Evolutionary conservation across 352 stramenopile species (phyloP).

Genomic region (Globisporangium canariense): DNA sequence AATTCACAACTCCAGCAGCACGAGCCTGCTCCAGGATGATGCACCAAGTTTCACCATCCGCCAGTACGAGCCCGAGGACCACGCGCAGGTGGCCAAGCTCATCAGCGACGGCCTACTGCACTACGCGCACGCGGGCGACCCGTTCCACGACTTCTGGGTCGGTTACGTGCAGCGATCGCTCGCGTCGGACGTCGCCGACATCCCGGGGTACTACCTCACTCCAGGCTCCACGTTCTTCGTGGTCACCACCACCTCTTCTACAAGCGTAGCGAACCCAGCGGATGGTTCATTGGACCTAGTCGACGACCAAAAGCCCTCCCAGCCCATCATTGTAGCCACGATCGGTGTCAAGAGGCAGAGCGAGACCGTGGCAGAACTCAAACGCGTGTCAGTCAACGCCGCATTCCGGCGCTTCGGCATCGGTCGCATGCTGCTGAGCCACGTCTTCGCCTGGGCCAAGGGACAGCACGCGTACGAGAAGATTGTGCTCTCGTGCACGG

Average conservation of each 20-base stretch:
- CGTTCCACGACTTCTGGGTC: not conserved
- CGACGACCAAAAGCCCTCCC: not conserved
- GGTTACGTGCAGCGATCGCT: constrained; percentile 8
- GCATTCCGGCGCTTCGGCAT: constrained; percentile 13
- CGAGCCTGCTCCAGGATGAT: not conserved
- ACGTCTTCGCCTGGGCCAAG: constrained; percentile 3
- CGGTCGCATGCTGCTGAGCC: constrained; percentile 2
- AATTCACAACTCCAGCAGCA: too few relatives aligned
- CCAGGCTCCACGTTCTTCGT: constrained; percentile 7
- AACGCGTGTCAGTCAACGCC: constrained; percentile 4
- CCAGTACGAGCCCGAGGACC: constrained; percentile 9
- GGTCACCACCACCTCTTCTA: not conserved
- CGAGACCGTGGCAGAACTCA: constrained; percentile 1
- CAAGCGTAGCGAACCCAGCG: not conserved
- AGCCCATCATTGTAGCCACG: not conserved
- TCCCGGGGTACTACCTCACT: constrained; percentile 1
- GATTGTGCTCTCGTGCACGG: not conserved
- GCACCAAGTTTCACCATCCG: constrained; percentile 8
- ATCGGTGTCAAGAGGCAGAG: not conserved
- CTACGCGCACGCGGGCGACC: constrained; percentile 1
- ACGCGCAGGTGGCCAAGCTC: constrained; percentile 4
- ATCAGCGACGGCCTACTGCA: constrained; percentile 13
- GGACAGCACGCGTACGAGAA: not conserved
- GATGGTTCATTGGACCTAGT: not conserved
- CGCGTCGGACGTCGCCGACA: constrained; percentile 11